A percentile compares a stretch with the other conserved stretches of the same genome.
phyloP scores from a whole-genome alignment of 352 stramenopile genomes.

The Phytophthora capsici region DNA sequence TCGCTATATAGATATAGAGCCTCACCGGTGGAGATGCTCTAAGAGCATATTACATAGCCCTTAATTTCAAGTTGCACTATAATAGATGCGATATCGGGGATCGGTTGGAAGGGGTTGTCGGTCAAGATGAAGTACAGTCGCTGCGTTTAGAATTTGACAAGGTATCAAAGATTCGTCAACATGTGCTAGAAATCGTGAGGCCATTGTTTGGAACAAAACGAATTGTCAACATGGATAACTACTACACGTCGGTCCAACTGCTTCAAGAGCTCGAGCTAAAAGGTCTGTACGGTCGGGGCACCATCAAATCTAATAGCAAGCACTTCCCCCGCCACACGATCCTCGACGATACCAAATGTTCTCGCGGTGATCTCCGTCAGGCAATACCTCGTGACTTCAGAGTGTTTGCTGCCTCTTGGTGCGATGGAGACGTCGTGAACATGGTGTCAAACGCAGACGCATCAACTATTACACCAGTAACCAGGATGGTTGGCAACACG shows the following conservation, averaged over 20 bases:
- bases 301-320: background rate
- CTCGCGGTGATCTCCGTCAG: background rate
- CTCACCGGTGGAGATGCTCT: background rate
- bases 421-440: background rate
- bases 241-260: constrained; percentile 8
- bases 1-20: background rate
- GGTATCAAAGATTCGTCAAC: constrained; percentile 7
- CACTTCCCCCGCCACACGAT: background rate
- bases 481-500: constrained; percentile 11
- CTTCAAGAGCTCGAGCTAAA: background rate
- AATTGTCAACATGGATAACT: too few species aligned
- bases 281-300: background rate
- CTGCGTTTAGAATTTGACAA: constrained; percentile 8
- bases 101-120: too few species aligned
- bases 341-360: too few species aligned
- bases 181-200: constrained; percentile 16
- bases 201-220: background rate
- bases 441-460: too few species aligned
- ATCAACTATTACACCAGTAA: too few species aligned
- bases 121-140: too few species aligned
- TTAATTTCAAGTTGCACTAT: too few species aligned
- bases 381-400: background rate
- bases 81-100: too few species aligned
- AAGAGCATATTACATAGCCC: too few species aligned
- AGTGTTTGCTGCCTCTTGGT: constrained; percentile 10